Conservation (phyloP, 495 filamentous ascomycete species). For the Apiosordaria backusii region DNA sequence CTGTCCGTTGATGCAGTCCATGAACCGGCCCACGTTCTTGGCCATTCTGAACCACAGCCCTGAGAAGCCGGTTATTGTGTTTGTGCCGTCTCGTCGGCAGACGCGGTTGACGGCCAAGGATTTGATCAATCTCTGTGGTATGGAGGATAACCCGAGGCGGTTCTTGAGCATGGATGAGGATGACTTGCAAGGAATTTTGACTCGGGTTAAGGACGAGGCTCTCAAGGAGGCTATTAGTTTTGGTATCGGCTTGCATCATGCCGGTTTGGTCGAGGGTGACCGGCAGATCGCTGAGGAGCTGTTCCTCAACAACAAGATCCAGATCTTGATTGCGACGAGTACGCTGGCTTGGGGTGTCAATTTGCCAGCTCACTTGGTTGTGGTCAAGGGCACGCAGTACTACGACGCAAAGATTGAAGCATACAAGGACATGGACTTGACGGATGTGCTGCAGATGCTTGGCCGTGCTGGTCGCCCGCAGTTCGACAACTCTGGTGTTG, state of each 20-base stretch:
- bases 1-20: conserved; percentile 96
- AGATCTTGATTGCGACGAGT: conserved; percentile 93
- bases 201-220: conserved; percentile 85
- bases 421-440: conserved; percentile 98
- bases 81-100: conserved; percentile 92
- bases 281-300: conserved; percentile 87
- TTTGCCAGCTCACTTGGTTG: conserved; percentile 91
- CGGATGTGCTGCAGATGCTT: conserved; percentile 97
- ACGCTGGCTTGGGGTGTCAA: conserved; percentile 99
- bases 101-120: conserved; percentile 94
- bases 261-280: conserved; percentile 92
- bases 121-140: conserved; percentile 93
- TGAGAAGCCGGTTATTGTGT: conserved; percentile 95
- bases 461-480: conserved; percentile 93
- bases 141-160: conserved; percentile 94
- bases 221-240: conserved; percentile 89
- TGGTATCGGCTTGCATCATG: conserved; percentile 95
- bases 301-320: conserved; percentile 96
- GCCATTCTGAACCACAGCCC: conserved; percentile 95
- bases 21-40: conserved; percentile 96
- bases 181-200: conserved; percentile 78
- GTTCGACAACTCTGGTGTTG: conserved; percentile 93
- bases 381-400: conserved; percentile 97
- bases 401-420: conserved; percentile 98
- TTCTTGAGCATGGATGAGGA: conserved; percentile 94